Evolutionary conservation across 129 eudicot species (phyloP), one percentile per base, ranked within the genome.

Genomic region (Arctium lappa): DNA sequence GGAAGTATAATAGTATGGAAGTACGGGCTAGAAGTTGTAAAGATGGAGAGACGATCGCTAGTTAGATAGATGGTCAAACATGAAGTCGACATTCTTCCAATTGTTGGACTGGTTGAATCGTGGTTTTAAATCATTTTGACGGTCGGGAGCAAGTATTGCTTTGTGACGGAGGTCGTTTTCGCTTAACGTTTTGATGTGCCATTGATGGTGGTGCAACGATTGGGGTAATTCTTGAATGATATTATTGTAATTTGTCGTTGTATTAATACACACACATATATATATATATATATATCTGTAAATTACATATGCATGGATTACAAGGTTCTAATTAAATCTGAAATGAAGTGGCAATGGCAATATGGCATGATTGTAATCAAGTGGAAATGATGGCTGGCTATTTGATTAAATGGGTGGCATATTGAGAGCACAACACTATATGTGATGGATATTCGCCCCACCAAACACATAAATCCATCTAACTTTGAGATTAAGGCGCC

Each of bases 21-120:
- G 85, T 93, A 44, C 69, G 71, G 53, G 81, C 93, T 29, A 71
- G 97, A 82, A 91, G 80, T 77, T 90, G 97, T 82, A 85, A 85
- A 44, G 71, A 80, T 0, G 83, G 89, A 37, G 94, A 89, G 88
- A 81, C 89, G 18, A 53, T 88, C 22, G 83, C 86, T 6, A 70
- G 50, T 76, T 92, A 80, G 70, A 60, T 60, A 78, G 6, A 77
- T 83, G 85, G 82, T 70, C 48, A 81, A 22, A 81, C 40, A 5
- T 1, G 53, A 1, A 44, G 65, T 66, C 44, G 8, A 76, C 71
- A 8, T 56, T 68, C 36, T 32, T 75, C 53, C 32, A 6, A 34
- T 44, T 31, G 68, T 42, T 75, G 76, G 12, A 68, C 76, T 76
- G 81, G 70, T 42, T 1, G 30, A 33, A 69, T 69, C 36, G 39